Base-by-base conservation (phyloP, 345 rosid species). In the Populus ilicifolia region DNA sequence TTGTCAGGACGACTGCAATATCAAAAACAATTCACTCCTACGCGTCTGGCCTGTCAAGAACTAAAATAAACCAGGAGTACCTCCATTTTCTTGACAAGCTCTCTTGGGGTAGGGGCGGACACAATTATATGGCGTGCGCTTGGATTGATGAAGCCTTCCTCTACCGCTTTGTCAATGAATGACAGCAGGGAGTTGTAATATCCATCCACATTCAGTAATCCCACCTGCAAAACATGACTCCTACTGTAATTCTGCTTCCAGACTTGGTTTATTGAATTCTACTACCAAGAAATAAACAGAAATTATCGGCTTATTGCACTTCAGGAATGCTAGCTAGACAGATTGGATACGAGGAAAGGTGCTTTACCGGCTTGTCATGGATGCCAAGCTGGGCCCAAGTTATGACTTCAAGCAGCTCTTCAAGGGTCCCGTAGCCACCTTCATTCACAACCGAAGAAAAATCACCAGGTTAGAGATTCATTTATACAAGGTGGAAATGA, bases 311-410 rank as follows among this genome's bases (percentile, higher is more conserved):
- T 17, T 25, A 13, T 30, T 33, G 41, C 69, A 13, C 2, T 2
- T 1, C 18, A 14, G 20, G 69, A 30, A 33, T 33, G 36, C 36
- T 33, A 30, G 33, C 33, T 30, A 33, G 33, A 65, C 11, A 35
- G 0, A 8, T 29, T 67, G 13, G 20, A 30, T 35, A 30, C 20
- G 3, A 67, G 20, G 70, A 41, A 8, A n/a, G 36, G 13, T 21
- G 10, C 8, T 27, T 59, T 82, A 82, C 84, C 69, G 84, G 84
- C 25, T 82, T 82, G 72, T 82, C 81, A 30, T 82, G 84, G 72
- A 82, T 82, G 5, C 84, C 84, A 48, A 82, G 84, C 54, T 82
- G 84, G 44, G 84, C 81, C 84, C 84, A 82, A 2, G 84, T 82
- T 69, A 82, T 82, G 71, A 78, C 84, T 74, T 82, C 84, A 33